These are phyloP conservation scores for Salvia rosmarinus DNA, from an alignment of 257 asterid species.

Conservation along the genomic window DNA sequence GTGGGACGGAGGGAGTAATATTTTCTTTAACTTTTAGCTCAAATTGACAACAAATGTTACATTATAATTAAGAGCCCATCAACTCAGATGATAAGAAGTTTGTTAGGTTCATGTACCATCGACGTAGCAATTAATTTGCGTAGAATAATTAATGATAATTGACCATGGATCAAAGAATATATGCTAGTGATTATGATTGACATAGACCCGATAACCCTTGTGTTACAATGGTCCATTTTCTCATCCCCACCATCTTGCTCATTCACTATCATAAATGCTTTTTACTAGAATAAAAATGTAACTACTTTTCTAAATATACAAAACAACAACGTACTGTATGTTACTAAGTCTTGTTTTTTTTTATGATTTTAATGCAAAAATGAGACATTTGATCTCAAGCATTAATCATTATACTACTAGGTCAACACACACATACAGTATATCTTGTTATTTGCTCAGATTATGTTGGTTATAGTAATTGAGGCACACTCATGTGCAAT, in stretches of 20 bases:
- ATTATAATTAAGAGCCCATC: slow-evolving; percentile 23
- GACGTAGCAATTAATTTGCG: slow-evolving; percentile 23
- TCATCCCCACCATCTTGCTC: slow-evolving; percentile 15
- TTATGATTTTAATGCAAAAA: too few relatives aligned
- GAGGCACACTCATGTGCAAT: too few relatives aligned
- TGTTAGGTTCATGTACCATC: slow-evolving; percentile 31
- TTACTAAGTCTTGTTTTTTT: too few relatives aligned
- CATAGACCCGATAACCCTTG: slow-evolving; percentile 15
- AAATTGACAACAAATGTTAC: not conserved
- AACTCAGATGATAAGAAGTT: slow-evolving; percentile 18
- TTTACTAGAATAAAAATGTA: not conserved
- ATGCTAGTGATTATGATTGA: slow-evolving; percentile 35
- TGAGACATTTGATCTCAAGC: too few relatives aligned
- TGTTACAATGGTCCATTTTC: slow-evolving; percentile 24
- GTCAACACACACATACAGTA: too few relatives aligned
- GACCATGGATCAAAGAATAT: slow-evolving; percentile 27
- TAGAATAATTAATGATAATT: slow-evolving; percentile 14
- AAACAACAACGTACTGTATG: too few relatives aligned
- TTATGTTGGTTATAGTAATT: too few relatives aligned
- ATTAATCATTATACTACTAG: too few relatives aligned
- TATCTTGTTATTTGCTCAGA: too few relatives aligned
- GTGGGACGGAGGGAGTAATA: too few relatives aligned
- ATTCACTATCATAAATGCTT: not conserved
- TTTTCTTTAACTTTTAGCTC: not conserved
- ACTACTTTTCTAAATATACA: not conserved